Percentiles rank a stretch among this genome's conserved stretches.
Conservation (phyloP, 73 alveolate genomes). For the Paramecium primaurelia region DNA sequence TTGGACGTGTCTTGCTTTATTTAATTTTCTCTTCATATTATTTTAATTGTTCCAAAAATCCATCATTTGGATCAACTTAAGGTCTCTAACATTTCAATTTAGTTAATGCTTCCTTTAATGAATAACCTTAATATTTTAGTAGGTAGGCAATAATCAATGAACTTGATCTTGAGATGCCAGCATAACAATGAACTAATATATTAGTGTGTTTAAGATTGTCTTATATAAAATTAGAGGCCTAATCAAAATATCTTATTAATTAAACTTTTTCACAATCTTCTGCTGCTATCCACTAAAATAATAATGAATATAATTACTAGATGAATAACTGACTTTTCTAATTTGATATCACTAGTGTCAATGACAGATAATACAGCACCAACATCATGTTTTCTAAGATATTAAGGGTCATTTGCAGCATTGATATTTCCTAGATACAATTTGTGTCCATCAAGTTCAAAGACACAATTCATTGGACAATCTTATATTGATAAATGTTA, state of each 20-base stretch:
- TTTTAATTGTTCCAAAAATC: background rate
- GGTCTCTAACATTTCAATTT: background rate
- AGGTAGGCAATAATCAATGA: constrained; percentile 53
- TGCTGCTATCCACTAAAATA: background rate
- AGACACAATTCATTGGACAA: background rate
- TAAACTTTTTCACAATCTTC: background rate
- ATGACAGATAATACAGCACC: constrained; percentile 33
- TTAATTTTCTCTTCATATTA: background rate
- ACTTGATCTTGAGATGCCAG: constrained; percentile 61
- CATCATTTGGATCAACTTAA: constrained; percentile 24
- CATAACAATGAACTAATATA: constrained; percentile 51
- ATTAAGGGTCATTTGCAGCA: background rate
- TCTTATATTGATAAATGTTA: background rate
- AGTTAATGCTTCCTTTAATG: constrained; percentile 7
- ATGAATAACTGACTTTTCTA: background rate
- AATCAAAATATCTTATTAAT: background rate
- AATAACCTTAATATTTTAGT: constrained; percentile 17
- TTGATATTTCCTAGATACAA: background rate
- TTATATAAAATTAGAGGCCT: background rate
- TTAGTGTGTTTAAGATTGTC: background rate
- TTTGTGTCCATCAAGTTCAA: background rate
- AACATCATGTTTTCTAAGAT: background rate
- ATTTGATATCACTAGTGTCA: constrained; percentile 3
- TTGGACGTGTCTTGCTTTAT: background rate
- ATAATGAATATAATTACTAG: background rate